Conservation (phyloP, 2,329 filamentous ascomycete genomes). For the Drechslera avenae region DNA sequence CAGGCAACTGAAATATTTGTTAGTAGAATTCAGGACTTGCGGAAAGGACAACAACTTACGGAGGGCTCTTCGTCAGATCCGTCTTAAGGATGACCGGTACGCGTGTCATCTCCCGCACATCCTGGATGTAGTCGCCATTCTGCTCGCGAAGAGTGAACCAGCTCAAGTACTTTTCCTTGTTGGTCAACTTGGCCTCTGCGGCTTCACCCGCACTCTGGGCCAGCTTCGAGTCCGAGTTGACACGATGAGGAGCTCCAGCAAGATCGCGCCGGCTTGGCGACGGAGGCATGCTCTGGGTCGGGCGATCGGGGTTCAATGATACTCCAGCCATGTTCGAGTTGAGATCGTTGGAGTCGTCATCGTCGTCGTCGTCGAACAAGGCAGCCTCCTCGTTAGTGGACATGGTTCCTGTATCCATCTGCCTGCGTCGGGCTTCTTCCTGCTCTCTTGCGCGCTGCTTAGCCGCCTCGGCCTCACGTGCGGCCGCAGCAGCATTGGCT, state of each 20-base stretch:
- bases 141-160: constrained; percentile 90
- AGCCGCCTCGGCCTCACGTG: constrained; percentile 79
- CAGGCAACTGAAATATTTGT: constrained; percentile 64
- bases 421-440: constrained; percentile 88
- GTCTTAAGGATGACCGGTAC: constrained; percentile 99
- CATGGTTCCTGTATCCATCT: constrained; percentile 93
- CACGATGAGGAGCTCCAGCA: constrained; percentile 75
- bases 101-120: constrained; percentile 96
- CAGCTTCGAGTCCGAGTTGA: constrained; percentile 92
- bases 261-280: constrained; percentile 81
- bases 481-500: constrained; percentile 75
- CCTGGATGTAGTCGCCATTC: constrained; percentile 94
- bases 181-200: constrained; percentile 78
- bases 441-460: constrained; percentile 82
- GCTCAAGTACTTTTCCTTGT: constrained; percentile 96
- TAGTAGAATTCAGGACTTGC: constrained; percentile 14
- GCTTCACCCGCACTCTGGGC: constrained; percentile 69
- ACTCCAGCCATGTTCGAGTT: constrained; percentile 92
- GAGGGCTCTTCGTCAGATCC: constrained; percentile 96
- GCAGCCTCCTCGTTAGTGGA: constrained; percentile 92
- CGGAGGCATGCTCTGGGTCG: constrained; percentile 92
- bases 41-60: constrained; percentile 69
- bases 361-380: constrained; percentile 89
- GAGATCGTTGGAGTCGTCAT: constrained; percentile 79
- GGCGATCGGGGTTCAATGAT: constrained; percentile 79